These are phyloP conservation scores for Mrakia gelida DNA, from an alignment of 768 basidiomycete species.

Conservation along the genomic window DNA sequence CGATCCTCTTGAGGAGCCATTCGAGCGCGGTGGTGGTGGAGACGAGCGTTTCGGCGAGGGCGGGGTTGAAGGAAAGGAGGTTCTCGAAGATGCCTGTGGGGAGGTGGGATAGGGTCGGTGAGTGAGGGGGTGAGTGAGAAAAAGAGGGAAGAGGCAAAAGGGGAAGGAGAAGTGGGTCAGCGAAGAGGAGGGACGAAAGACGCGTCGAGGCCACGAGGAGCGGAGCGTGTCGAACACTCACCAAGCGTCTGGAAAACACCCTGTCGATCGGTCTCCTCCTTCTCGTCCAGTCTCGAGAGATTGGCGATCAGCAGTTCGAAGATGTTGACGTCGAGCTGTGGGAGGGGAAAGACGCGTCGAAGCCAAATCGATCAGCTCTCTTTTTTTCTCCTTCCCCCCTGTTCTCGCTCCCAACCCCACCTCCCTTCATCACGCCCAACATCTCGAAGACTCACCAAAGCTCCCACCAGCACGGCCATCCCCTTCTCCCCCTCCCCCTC, in stretches of 20 bases:
- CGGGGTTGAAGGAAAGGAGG: conserved; percentile 75
- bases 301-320: conserved; percentile 88
- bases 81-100: conserved; percentile 83
- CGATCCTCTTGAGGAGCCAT: conserved; percentile 76
- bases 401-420: neutral
- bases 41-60: conserved; percentile 64
- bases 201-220: neutral
- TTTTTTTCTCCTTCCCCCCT: too few species aligned
- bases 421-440: neutral
- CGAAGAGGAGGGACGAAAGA: neutral
- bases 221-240: conserved; percentile 40
- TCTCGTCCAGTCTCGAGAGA: conserved; percentile 77
- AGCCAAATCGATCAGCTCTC: neutral
- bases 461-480: conserved; percentile 59
- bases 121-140: neutral
- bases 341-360: conserved; percentile 3
- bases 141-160: neutral
- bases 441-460: conserved; percentile 56
- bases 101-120: neutral
- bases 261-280: conserved; percentile 82
- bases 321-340: conserved; percentile 73
- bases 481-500: conserved; percentile 59
- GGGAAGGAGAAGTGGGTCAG: neutral
- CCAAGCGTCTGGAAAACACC: conserved; percentile 92
- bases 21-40: conserved; percentile 64